phyloP scores from a whole-genome alignment of 2,329 filamentous ascomycete species.

The Raffaelea arxii region DNA sequence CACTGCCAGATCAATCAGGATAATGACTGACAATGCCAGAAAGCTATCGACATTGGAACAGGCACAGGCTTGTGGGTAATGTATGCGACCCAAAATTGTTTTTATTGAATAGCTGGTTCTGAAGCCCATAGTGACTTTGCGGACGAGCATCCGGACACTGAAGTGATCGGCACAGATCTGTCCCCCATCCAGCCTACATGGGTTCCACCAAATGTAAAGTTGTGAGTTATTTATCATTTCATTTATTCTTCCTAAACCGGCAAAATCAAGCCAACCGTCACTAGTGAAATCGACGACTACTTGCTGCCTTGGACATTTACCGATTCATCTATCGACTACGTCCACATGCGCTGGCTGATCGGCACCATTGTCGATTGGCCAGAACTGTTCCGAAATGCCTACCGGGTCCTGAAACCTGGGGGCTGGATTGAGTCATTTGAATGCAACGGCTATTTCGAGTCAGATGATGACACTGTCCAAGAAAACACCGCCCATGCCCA shows the following conservation, averaged over 20 bases:
- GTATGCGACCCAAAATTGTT: slow-evolving; percentile 3
- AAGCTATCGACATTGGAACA: neutral
- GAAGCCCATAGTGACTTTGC: slow-evolving; percentile 32
- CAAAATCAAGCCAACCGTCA: neutral
- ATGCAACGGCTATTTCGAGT: slow-evolving; percentile 10
- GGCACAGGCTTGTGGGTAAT: slow-evolving; percentile 4
- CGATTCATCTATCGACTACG: slow-evolving; percentile 41
- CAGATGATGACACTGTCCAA: slow-evolving; percentile 16
- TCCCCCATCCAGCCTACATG: slow-evolving; percentile 47
- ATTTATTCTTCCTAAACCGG: neutral
- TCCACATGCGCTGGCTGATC: slow-evolving; percentile 40
- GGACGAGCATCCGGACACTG: slow-evolving; percentile 31
- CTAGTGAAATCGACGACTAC: slow-evolving; percentile 48
- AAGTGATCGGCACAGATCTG: slow-evolving; percentile 43
- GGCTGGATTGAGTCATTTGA: slow-evolving; percentile 24
- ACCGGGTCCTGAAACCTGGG: slow-evolving; percentile 40
- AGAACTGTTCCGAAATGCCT: slow-evolving; percentile 36
- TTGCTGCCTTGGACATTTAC: slow-evolving; percentile 37
- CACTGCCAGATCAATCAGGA: neutral
- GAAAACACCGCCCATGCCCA: slow-evolving; percentile 13
- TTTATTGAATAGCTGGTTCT: neutral
- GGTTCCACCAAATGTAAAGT: slow-evolving; percentile 44
- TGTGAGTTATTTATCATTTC: slow-evolving; percentile 15
- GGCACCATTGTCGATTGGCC: slow-evolving; percentile 44
- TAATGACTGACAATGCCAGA: neutral